Percentiles rank a stretch among this genome's conserved stretches.
Evolutionary conservation across 2,329 filamentous ascomycete species (phyloP).

Genomic region (Talaromyces sp.): DNA sequence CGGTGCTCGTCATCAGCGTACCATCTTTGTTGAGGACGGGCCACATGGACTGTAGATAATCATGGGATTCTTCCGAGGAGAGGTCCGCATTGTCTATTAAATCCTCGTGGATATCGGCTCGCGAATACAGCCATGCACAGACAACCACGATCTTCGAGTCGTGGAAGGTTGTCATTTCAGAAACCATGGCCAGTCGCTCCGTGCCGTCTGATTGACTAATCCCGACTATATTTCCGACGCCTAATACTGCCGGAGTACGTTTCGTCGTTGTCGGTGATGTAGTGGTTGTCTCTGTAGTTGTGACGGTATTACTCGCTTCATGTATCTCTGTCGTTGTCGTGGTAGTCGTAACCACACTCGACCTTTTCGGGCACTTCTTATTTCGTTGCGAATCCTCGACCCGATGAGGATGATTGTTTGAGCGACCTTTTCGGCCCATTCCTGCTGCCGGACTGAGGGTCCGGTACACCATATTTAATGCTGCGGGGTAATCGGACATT

Average conservation of each 20-base stretch:
- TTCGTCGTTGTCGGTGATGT: not conserved
- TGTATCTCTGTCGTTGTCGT: not conserved
- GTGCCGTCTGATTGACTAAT: not conserved
- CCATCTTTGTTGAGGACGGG: not conserved
- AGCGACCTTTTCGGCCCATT: not conserved
- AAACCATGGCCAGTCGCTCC: constrained; percentile 13
- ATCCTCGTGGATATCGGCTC: constrained; percentile 13
- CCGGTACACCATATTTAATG: not conserved
- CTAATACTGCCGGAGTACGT: not conserved
- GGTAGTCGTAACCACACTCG: not conserved
- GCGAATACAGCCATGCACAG: constrained; percentile 17
- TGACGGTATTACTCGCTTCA: not conserved
- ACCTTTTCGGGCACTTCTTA: not conserved
- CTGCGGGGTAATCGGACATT: not conserved
- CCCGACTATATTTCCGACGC: constrained; percentile 3
- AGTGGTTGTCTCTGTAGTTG: not conserved
- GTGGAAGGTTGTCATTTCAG: constrained; percentile 15
- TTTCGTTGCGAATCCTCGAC: not conserved
- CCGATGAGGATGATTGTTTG: not conserved
- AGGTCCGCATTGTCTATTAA: not conserved
- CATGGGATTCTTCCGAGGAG: not conserved
- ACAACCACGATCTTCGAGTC: constrained; percentile 14
- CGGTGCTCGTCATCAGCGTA: not conserved
- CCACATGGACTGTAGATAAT: constrained; percentile 5
- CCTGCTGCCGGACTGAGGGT: not conserved